phyloP scores from a whole-genome alignment of 495 filamentous ascomycete genomes.

The Xylaria palmicola region DNA sequence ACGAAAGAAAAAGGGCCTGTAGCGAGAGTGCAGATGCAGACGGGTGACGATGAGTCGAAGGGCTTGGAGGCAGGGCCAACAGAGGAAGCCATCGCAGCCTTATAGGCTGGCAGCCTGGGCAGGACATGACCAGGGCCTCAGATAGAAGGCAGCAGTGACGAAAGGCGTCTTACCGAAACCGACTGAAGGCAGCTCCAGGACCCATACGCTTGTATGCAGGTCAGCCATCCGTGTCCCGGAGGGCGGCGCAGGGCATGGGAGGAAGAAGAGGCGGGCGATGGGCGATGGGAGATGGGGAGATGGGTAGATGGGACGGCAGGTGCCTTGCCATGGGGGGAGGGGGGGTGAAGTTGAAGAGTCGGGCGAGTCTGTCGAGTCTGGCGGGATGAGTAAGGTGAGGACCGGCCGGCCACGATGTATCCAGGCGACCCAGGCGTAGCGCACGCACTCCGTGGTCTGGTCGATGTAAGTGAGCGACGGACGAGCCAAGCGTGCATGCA shows the following conservation, averaged over 20 bases:
- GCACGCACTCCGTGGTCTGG: too few species aligned
- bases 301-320: slow-evolving; percentile 13
- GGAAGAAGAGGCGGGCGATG: slow-evolving; percentile 2
- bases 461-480: too few species aligned
- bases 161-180: slow-evolving; percentile 19
- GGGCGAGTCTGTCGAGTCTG: background rate
- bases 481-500: too few species aligned
- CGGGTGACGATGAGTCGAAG: slow-evolving; percentile 38
- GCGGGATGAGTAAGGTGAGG: slow-evolving; percentile 20
- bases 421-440: too few species aligned
- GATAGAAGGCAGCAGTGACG: slow-evolving; percentile 31
- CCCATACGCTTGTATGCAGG: slow-evolving; percentile 30
- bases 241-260: slow-evolving; percentile 29
- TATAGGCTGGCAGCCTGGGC: slow-evolving; percentile 37
- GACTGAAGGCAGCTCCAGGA: slow-evolving; percentile 18
- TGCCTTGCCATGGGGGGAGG: slow-evolving; percentile 21
- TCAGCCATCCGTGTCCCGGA: slow-evolving; percentile 28
- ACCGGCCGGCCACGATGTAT: slow-evolving; percentile 13
- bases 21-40: slow-evolving; percentile 31
- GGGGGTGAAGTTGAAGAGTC: background rate
- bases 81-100: slow-evolving; percentile 38
- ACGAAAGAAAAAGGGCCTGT: slow-evolving; percentile 30
- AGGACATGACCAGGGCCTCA: slow-evolving; percentile 21
- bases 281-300: background rate
- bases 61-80: slow-evolving; percentile 24